Conservation (phyloP, 192 early-diverging fungal genomes). For the Backusella morwellensis region DNA sequence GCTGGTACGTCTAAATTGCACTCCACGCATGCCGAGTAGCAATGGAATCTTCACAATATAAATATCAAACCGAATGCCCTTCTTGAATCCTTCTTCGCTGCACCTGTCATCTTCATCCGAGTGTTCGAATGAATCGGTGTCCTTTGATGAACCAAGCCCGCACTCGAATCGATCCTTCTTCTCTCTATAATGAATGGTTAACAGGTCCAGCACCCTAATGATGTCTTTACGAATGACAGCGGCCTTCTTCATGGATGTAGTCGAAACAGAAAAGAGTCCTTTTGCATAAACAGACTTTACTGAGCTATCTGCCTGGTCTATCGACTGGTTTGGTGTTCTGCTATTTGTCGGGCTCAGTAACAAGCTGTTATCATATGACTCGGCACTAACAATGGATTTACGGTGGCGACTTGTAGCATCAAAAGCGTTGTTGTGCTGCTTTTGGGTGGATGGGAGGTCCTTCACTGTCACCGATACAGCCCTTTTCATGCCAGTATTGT, state of each 20-base stretch:
- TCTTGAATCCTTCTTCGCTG: constrained; percentile 14
- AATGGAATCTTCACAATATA: constrained; percentile 70
- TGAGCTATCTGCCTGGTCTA: constrained; percentile 36
- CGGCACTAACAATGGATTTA: not conserved
- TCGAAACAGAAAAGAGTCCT: constrained; percentile 54
- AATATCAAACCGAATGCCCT: constrained; percentile 60
- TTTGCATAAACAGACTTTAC: constrained; percentile 52
- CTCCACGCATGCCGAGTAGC: constrained; percentile 65
- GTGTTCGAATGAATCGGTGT: not conserved
- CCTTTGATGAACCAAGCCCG: not conserved
- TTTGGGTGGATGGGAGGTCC: not conserved
- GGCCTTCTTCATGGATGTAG: constrained; percentile 49
- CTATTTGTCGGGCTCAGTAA: not conserved
- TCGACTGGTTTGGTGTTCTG: not conserved
- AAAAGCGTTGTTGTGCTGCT: not conserved
- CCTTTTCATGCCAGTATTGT: not conserved
- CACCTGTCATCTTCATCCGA: not conserved
- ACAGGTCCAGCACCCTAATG: constrained; percentile 37
- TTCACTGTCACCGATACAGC: not conserved
- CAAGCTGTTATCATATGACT: not conserved
- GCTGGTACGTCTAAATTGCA: constrained; percentile 73
- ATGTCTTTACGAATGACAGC: constrained; percentile 48
- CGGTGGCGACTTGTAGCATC: not conserved
- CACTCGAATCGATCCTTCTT: not conserved
- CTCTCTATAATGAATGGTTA: not conserved